phyloP scores from a whole-genome alignment of 495 filamentous ascomycete genomes.

The Aspergillus biplanus region DNA sequence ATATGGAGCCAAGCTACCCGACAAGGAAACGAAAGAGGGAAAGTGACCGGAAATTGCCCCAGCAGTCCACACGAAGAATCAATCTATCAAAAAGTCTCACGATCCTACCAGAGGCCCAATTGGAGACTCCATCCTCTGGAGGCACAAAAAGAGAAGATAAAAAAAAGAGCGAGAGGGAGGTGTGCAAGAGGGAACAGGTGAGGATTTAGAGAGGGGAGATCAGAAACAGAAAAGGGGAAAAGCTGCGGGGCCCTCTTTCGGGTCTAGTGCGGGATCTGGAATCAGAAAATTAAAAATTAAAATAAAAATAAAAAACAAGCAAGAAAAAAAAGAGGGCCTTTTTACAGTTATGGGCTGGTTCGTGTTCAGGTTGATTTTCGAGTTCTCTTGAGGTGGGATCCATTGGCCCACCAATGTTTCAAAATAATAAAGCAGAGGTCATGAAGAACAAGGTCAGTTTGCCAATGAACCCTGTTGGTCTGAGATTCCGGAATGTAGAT shows the following conservation, averaged over 20 bases:
- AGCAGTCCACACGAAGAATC: conserved; percentile 12
- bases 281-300: conserved; percentile 22
- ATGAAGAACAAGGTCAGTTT: neutral
- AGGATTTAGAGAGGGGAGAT: conserved; percentile 19
- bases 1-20: conserved; percentile 20
- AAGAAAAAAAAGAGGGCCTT: conserved; percentile 1
- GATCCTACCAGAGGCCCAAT: conserved; percentile 35
- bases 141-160: conserved; percentile 14
- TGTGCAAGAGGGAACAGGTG: conserved; percentile 9
- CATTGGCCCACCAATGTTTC: neutral
- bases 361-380: neutral
- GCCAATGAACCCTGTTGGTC: neutral
- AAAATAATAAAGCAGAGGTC: conserved; percentile 6
- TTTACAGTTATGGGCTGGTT: too few species aligned
- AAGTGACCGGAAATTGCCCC: conserved; percentile 17
- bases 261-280: conserved; percentile 21
- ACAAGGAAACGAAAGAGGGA: conserved; percentile 20
- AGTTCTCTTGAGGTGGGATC: neutral
- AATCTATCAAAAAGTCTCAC: conserved; percentile 29
- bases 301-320: conserved; percentile 34
- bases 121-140: conserved; percentile 27
- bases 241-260: conserved; percentile 11
- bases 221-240: conserved; percentile 29
- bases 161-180: conserved; percentile 17
- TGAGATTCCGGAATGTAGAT: neutral